Evolutionary conservation across 2,329 filamentous ascomycete genomes (phyloP), one percentile per base, ranked within the genome.

Genomic region (Phyllachora maydis): DNA sequence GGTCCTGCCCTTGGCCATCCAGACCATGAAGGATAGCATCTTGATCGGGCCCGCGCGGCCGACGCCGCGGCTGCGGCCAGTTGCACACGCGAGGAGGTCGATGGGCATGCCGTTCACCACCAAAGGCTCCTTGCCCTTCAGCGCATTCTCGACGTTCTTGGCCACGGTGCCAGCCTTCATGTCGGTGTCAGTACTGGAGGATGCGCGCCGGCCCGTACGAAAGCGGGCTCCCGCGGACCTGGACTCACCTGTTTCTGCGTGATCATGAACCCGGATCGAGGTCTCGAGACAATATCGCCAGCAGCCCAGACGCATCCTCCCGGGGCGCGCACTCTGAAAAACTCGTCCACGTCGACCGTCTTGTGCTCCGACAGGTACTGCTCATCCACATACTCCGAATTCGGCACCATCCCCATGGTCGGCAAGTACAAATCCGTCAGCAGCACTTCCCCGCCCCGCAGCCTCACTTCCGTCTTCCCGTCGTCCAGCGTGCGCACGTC

Each of bases 361-460:
- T 49, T 51, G 23, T 38, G 42, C 11, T 50, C 46, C 11, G 47
- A 52, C 5, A 65, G 46, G 28, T 57, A 42, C 19, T 39, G 35
- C 4, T 34, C 37, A 2, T 57, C 54, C 4, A 70, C 32, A 38
- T 53, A 68, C 19, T 54, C 53, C 4, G 58, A 54, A 41, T 69
- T 70, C 21, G 64, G 57, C 11, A 46, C 36, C 19, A 65, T 40
- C 16, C 65, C 65, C 34, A 56, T 53, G 4, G 63, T 62, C 5
- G 63, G 54, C 13, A 70, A 44, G 39, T 43, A 45, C 19, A 43
- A 28, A 22, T 70, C 64, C 2, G 61, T 62, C 6, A 43, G 32
- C 28, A 67, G 34, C 23, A 41, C 56, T 30, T 54, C 49, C 30
- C 57, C 57, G 28, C 42, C 44, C 16, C 43, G 42, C 6, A 69